Conservation (phyloP, 768 basidiomycete genomes). For the Ramaria rubella region DNA sequence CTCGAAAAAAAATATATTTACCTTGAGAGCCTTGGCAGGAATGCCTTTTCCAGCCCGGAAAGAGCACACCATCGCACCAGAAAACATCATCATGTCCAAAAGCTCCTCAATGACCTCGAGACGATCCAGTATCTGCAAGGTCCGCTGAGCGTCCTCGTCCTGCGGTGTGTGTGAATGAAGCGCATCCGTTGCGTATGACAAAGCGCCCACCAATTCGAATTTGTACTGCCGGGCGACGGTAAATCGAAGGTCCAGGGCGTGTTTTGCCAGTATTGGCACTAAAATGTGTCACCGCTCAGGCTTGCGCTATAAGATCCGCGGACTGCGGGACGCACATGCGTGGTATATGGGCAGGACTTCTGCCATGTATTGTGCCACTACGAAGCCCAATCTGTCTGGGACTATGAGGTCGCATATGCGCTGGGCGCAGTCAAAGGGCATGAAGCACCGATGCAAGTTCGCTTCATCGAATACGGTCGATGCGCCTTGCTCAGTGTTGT, state of each 20-base stretch:
- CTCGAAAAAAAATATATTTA: background rate
- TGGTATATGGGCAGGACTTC: background rate
- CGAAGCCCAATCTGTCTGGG: too few relatives aligned
- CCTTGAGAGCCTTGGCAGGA: background rate
- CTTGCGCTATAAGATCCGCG: background rate
- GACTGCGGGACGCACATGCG: background rate
- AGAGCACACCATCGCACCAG: background rate
- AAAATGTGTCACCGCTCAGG: background rate
- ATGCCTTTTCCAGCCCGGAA: background rate
- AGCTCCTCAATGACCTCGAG: background rate
- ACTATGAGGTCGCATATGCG: too few relatives aligned
- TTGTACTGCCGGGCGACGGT: background rate
- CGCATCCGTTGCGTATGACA: background rate
- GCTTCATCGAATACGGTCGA: too few relatives aligned
- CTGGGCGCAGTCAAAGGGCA: too few relatives aligned
- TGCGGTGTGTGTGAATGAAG: background rate
- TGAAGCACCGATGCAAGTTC: slow-evolving; percentile 1
- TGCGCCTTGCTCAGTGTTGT: too few relatives aligned
- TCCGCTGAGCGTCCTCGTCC: background rate
- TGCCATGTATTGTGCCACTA: background rate
- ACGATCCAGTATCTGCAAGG: background rate
- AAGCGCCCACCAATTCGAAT: background rate
- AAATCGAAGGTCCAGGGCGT: background rate
- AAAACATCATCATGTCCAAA: background rate
- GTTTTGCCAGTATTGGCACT: background rate